Evolutionary conservation across 495 filamentous ascomycete species (phyloP).

Genomic region (Friedmanniomyces simplex): DNA sequence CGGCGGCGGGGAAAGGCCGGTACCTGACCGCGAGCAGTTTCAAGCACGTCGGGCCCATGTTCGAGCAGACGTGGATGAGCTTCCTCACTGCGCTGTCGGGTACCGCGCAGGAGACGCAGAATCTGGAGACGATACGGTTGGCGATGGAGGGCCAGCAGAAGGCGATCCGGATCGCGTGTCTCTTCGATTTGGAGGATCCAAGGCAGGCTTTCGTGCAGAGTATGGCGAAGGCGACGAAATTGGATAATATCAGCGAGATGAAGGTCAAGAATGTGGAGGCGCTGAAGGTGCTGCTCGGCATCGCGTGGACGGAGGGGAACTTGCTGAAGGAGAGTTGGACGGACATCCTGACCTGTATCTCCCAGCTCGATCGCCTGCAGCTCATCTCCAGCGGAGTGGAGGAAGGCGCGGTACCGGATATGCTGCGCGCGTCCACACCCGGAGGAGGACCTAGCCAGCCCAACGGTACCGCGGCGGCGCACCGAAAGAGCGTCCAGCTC

Average conservation of each 20-base stretch:
- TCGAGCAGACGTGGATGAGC: constrained; percentile 98
- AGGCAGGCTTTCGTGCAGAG: constrained; percentile 90
- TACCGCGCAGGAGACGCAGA: constrained; percentile 81
- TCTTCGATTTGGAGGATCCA: constrained; percentile 85
- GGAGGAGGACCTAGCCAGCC: constrained; percentile 25
- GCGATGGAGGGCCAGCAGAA: constrained; percentile 94
- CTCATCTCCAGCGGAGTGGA: constrained; percentile 91
- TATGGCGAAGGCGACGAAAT: constrained; percentile 83
- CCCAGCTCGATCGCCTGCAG: constrained; percentile 90
- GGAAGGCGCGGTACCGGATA: constrained; percentile 83
- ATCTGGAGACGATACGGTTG: constrained; percentile 76
- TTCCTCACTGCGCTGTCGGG: constrained; percentile 89
- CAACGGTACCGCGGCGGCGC: constrained; percentile 31
- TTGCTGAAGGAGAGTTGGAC: constrained; percentile 82
- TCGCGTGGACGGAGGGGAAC: constrained; percentile 87
- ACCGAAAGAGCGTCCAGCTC: constrained; percentile 60
- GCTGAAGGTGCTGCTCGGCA: constrained; percentile 76
- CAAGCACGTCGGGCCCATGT: constrained; percentile 95
- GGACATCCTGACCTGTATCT: constrained; percentile 89
- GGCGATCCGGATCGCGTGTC: constrained; percentile 80
- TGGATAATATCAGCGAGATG: constrained; percentile 93
- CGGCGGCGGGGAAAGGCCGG: constrained; percentile 17
- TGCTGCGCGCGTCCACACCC: constrained; percentile 65
- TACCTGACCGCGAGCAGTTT: constrained; percentile 89
- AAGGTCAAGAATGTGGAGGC: constrained; percentile 94